Percentiles rank a stretch among this genome's conserved stretches.
Conservation (phyloP, 208 protist species). For the Sergeia podlipaevii region DNA sequence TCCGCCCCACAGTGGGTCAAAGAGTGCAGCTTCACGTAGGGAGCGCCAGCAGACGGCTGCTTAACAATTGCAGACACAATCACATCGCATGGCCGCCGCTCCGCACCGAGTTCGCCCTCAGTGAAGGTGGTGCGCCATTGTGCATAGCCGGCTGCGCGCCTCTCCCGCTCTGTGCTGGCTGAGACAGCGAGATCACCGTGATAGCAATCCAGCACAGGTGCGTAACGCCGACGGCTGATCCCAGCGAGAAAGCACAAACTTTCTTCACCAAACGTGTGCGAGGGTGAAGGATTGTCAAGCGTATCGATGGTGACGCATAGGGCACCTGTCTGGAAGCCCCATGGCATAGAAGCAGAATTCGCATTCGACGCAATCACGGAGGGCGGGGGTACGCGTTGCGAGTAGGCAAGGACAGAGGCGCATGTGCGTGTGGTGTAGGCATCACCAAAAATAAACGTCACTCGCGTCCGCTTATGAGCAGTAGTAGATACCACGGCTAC, state of each 20-base stretch:
- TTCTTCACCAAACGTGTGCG: too few species aligned
- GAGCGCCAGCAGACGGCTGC: conserved; percentile 26
- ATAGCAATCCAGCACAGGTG: conserved; percentile 51
- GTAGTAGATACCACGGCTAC: too few species aligned
- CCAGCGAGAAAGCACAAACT: conserved; percentile 18
- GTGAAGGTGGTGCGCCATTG: conserved; percentile 30
- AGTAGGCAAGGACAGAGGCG: not conserved
- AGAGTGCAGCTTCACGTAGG: conserved; percentile 44
- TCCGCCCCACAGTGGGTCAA: conserved; percentile 43
- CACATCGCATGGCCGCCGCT: conserved; percentile 17
- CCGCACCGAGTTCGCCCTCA: conserved; percentile 24
- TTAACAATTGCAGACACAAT: conserved; percentile 42
- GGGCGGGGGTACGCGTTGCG: not conserved
- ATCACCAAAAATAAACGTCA: conserved; percentile 73
- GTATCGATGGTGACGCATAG: too few species aligned
- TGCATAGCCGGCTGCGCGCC: conserved; percentile 19
- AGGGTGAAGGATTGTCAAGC: too few species aligned
- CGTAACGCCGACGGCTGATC: conserved; percentile 30
- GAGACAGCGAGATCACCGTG: conserved; percentile 40
- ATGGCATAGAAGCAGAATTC: not conserved
- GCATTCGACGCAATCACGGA: not conserved
- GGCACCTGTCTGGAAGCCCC: too few species aligned
- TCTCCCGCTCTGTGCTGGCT: conserved; percentile 17
- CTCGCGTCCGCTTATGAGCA: conserved; percentile 29
- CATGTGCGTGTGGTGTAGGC: conserved; percentile 61